Evolutionary conservation across 1,139 yeast genomes (phyloP).

Genomic region (Geotrichum phurueaensis): DNA sequence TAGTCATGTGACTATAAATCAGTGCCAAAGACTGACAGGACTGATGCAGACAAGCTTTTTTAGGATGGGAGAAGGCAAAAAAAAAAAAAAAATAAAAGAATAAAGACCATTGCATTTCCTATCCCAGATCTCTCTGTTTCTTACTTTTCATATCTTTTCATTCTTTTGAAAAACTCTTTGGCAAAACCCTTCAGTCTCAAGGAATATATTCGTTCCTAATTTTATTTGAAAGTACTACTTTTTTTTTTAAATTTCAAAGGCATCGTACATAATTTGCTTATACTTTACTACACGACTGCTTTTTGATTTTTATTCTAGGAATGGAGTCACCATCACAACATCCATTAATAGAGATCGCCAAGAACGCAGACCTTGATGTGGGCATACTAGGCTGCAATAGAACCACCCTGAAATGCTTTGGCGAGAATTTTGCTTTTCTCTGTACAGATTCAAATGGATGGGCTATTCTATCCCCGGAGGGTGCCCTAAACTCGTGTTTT

Average conservation of each 20-base stretch:
- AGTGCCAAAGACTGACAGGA: too few species aligned
- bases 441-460: slow-evolving; percentile 57
- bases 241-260: not conserved
- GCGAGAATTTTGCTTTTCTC: slow-evolving; percentile 14
- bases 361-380: not conserved
- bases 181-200: too few species aligned
- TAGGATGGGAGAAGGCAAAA: too few species aligned
- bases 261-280: not conserved
- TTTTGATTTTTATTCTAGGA: not conserved
- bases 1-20: too few species aligned
- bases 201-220: too few species aligned
- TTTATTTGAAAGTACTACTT: too few species aligned
- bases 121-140: too few species aligned
- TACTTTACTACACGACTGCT: not conserved
- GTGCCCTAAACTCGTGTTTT: slow-evolving; percentile 76
- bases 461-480: slow-evolving; percentile 52
- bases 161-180: too few species aligned
- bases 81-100: too few species aligned
- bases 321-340: not conserved
- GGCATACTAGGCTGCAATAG: not conserved
- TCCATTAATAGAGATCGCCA: not conserved
- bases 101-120: too few species aligned
- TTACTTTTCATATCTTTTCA: too few species aligned
- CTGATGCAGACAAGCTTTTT: too few species aligned
- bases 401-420: not conserved